phyloP scores from a whole-genome alignment of 805 yeast species.

The Blastobotrys americana region DNA sequence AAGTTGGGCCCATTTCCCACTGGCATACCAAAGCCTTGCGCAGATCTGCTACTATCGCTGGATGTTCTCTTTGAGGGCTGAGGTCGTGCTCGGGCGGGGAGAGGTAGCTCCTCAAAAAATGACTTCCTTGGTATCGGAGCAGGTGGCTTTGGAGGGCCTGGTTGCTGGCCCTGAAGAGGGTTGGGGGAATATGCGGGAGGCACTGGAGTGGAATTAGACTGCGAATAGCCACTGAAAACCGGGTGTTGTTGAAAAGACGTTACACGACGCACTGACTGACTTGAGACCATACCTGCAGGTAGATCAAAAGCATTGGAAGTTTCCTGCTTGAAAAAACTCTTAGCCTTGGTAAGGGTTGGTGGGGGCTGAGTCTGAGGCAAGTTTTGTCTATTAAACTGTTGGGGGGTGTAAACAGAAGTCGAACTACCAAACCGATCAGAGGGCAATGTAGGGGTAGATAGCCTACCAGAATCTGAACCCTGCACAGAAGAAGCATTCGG shows the following conservation, averaged over 20 bases:
- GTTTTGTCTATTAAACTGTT: conserved; percentile 2
- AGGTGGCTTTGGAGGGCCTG: conserved; percentile 3
- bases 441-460: not conserved
- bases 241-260: conserved; percentile 19
- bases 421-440: not conserved
- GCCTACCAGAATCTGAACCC: conserved; percentile 1
- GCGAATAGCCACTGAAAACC: conserved; percentile 5
- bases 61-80: not conserved
- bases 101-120: conserved; percentile 56
- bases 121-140: conserved; percentile 30
- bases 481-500: not conserved
- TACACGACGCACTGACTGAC: conserved; percentile 18
- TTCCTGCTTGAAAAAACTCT: conserved; percentile 17
- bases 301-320: conserved; percentile 29
- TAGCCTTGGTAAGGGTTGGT: conserved; percentile 4
- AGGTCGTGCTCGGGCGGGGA: conserved; percentile 4
- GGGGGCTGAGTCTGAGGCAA: conserved; percentile 8
- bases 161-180: conserved; percentile 3
- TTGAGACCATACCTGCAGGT: conserved; percentile 29
- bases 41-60: not conserved
- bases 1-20: conserved; percentile 3
- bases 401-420: conserved; percentile 2
- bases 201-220: conserved; percentile 8
- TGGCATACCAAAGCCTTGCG: too few species aligned
- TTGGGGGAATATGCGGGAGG: conserved; percentile 17